phyloP scores from a whole-genome alignment of 2,329 filamentous ascomycete species.

The Fonsecaea monophora region DNA sequence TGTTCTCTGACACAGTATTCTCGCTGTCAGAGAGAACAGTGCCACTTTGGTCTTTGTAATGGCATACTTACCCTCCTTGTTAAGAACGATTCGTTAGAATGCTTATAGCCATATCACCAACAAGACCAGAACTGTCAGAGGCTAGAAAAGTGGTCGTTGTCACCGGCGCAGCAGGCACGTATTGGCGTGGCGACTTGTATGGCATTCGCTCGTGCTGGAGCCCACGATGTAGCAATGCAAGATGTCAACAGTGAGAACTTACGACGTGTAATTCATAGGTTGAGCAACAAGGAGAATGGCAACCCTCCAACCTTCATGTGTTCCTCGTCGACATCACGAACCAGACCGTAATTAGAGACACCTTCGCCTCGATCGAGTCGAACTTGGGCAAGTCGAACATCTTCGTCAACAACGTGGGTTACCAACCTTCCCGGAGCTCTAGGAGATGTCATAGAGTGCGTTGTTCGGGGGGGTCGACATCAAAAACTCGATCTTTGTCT shows the following conservation, averaged over 20 bases:
- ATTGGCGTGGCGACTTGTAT: constrained; percentile 62
- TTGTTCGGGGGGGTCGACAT: too few relatives aligned
- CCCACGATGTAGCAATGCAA: constrained; percentile 59
- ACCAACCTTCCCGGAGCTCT: not conserved
- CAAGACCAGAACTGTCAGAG: constrained; percentile 41
- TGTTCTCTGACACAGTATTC: not conserved
- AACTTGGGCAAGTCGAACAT: constrained; percentile 14
- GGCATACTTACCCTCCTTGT: constrained; percentile 36
- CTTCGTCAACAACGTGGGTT: constrained; percentile 21
- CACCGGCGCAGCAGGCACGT: constrained; percentile 61
- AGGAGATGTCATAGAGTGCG: too few relatives aligned
- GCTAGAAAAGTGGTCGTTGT: constrained; percentile 55
- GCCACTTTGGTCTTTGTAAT: not conserved
- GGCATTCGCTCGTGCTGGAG: constrained; percentile 63
- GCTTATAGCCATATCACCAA: constrained; percentile 50
- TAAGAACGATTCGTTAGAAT: constrained; percentile 46
- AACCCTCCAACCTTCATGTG: not conserved
- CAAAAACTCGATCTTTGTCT: not conserved
- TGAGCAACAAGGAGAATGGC: constrained; percentile 10
- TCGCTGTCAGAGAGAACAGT: not conserved
- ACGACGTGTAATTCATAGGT: not conserved
- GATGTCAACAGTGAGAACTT: constrained; percentile 50
- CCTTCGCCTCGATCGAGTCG: constrained; percentile 10
- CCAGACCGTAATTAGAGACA: not conserved
- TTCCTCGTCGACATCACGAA: constrained; percentile 11